A percentile compares a stretch with the other conserved stretches of the same genome.
phyloP scores from a whole-genome alignment of 208 protist species.

The Wallacemonas collosoma region DNA sequence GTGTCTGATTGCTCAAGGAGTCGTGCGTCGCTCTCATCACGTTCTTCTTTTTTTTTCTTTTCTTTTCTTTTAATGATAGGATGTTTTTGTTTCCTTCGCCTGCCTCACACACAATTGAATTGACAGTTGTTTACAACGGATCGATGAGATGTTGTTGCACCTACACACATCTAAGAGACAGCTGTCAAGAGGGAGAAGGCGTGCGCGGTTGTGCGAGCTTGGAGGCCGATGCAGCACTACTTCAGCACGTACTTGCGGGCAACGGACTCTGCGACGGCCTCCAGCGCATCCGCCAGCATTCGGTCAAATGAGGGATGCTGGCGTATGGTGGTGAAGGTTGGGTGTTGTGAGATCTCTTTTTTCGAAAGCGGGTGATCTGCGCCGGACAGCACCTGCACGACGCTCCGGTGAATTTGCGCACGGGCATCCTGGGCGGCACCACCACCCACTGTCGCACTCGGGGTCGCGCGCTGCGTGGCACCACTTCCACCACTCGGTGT shows the following conservation, averaged over 20 bases:
- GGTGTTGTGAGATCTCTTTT: constrained; percentile 38
- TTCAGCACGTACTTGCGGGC: constrained; percentile 66
- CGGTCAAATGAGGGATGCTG: constrained; percentile 48
- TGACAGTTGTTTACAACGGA: too few species aligned
- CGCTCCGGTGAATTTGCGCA: constrained; percentile 35
- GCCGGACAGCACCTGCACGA: constrained; percentile 47
- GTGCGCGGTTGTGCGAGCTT: background rate
- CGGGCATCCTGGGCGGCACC: constrained; percentile 31
- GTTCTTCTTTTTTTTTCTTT: too few species aligned
- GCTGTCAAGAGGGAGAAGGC: background rate
- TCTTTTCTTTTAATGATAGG: too few species aligned
- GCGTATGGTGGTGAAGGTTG: constrained; percentile 35
- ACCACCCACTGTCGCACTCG: constrained; percentile 18
- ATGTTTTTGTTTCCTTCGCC: too few species aligned
- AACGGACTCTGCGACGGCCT: constrained; percentile 52
- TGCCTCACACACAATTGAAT: too few species aligned
- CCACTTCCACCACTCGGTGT: background rate
- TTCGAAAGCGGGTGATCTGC: constrained; percentile 34
- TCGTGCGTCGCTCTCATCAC: too few species aligned
- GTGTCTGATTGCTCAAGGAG: too few species aligned
- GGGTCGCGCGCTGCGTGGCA: background rate
- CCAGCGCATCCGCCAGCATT: constrained; percentile 56
- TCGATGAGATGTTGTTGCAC: too few species aligned
- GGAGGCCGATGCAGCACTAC: constrained; percentile 25
- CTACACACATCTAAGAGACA: too few species aligned